Base-by-base conservation (phyloP, 2,329 filamentous ascomycete species). In the Botryotinia narcissicola region DNA sequence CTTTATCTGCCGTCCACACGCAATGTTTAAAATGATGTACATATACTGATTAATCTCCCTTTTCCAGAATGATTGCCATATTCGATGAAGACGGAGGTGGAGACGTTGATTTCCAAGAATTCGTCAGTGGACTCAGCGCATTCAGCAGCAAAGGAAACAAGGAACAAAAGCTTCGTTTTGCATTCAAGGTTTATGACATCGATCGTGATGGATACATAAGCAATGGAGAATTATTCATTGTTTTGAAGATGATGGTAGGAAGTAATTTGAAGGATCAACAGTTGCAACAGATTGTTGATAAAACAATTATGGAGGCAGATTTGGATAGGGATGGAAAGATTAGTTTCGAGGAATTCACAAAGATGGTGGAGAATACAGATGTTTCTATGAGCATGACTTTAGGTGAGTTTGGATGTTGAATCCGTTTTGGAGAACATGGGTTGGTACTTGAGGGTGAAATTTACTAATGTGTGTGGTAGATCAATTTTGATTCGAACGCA, bases 221-320 rank as follows among this genome's bases (percentile, higher is more conserved):
- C 86, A 99, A 99, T 84, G 96, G 96, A 80, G 96, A 99, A 86
- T 89, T 99, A 70, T 99, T 98, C 84, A 98, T 99, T 80, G 96
- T 99, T 81, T 88, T 99, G 80, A 99, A 99, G 92, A 99, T 99
- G 96, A 99, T 99, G 96, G 96, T 99, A 70, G 96, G 96, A 74
- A 98, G 93, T 86, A 99, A 99, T 84, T 86, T 99, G 81, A 99
- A 99, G 88, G 96, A 99, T 83, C 94, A 98, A 84, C 96, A 99
- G 85, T 85, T 99, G 82, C 96, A 99, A 86, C 96, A 95, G 89
- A 99, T 99, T 82, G 96, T 99, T 79, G 96, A 99, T 86, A 99
- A 99, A 90, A 99, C 96, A 74, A 98, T 99, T 83, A 98, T 98
- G 96, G 96, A 99, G 86, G 96, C 96, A 67, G 96, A 99, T 84